Evolutionary conservation across 352 stramenopile genomes (phyloP), one percentile per base, ranked within the genome.

Genomic region (Pythium utonaiense): DNA sequence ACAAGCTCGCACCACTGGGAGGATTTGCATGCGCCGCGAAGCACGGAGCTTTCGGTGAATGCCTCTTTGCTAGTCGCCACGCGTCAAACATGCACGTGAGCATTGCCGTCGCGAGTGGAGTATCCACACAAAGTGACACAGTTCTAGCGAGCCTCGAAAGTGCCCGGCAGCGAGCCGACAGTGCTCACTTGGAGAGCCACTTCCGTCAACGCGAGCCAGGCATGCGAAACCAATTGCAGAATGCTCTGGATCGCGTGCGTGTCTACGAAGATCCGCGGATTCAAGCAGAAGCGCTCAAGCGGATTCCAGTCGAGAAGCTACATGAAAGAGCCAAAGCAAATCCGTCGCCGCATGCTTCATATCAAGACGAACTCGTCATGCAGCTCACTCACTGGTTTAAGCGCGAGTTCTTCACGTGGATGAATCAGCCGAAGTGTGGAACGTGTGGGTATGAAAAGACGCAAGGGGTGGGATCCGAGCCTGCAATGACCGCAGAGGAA

Each of bases 301-400:
- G 71, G 25, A 93, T 95, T 53, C 86, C 86, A 10, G 72, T 92
- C 1, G 53, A 77, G 24, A 66, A 60, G n/a, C 60, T 95, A 3
- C 69, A 91, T 22, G 80, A 86, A 47, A 77, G 78, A n/a, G 82
- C 81, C 19, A 75, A 67, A 27, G 71, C 69, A 3, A 89, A 92
- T 45, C 53, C 69, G 8, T 69, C 70, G 1, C 77, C 78, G 16
- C 78, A 76, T 58, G 60, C 77, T 3, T 56, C 54, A 12, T 86
- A 78, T 33, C 69, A 88, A 36, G 80, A 93, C 25, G 86, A 93
- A 49, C 66, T 95, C 3, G 55, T 91, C 13, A 83, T 77, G 61
- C 81, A 91, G 36, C 58, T 96, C 25, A 64, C 93, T 2, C 74
- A 86, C 33, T 97, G 88, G 88, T 97, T 97, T 59, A 97, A 97